These are phyloP conservation scores for Circinella umbellata DNA, from an alignment of 371 early-diverging fungal species.

Conservation along the genomic window DNA sequence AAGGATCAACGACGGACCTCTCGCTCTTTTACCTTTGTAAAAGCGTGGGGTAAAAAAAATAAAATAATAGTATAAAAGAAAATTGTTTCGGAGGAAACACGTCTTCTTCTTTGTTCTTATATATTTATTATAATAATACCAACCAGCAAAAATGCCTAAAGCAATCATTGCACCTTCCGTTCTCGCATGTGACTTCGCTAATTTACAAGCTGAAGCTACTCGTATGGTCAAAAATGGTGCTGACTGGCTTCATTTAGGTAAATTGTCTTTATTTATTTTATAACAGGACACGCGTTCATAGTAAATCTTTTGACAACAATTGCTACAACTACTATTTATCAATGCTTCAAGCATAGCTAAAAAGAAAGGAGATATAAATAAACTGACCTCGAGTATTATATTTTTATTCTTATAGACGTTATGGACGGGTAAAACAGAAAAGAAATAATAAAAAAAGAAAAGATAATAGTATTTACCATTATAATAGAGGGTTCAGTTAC, in stretches of 20 bases:
- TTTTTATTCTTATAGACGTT: constrained; percentile 58
- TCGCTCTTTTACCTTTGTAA: no score
- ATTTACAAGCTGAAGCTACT: constrained; percentile 86
- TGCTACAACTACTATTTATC: neutral
- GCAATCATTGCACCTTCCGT: constrained; percentile 92
- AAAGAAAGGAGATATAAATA: neutral
- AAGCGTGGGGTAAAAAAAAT: constrained; percentile 5
- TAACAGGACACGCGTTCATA: no score
- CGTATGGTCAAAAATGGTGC: constrained; percentile 90
- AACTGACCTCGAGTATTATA: neutral
- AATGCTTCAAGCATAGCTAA: neutral
- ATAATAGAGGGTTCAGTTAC: no score
- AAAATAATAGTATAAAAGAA: neutral
- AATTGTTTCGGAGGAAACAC: constrained; percentile 6
- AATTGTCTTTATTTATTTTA: constrained; percentile 1
- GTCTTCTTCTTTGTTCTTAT: neutral
- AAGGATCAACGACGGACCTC: no score
- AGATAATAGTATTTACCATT: no score
- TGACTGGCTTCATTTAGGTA: constrained; percentile 96
- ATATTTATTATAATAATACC: neutral
- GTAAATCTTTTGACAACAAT: neutral
- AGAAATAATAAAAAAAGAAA: neutral
- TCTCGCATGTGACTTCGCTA: constrained; percentile 93
- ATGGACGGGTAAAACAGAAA: constrained; percentile 75
- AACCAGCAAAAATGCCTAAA: constrained; percentile 53